Conservation (phyloP, 1,284 basidiomycete genomes). For the Porodaedalea pini region DNA sequence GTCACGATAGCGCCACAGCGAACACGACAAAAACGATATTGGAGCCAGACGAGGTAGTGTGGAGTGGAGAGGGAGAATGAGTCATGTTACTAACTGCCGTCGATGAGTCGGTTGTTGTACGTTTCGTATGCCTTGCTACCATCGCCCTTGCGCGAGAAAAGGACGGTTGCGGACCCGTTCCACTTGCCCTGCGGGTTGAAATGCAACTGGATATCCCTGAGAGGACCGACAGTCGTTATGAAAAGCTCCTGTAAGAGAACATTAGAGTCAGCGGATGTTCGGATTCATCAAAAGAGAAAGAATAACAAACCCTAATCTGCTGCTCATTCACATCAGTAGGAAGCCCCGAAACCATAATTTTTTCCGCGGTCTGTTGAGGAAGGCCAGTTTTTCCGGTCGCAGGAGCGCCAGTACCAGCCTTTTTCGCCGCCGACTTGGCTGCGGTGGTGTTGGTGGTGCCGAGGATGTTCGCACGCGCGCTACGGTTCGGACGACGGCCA, state of each 20-base stretch:
- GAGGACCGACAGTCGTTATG: constrained; percentile 84
- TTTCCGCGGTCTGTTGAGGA: constrained; percentile 54
- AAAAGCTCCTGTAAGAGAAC: constrained; percentile 77
- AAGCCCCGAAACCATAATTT: constrained; percentile 96
- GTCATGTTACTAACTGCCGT: constrained; percentile 93
- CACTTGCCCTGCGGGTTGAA: constrained; percentile 85
- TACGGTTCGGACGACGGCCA: constrained; percentile 41
- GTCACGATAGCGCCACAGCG: not conserved
- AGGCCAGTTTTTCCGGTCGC: constrained; percentile 28
- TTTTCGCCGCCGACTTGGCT: constrained; percentile 34
- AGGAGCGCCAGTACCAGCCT: constrained; percentile 33
- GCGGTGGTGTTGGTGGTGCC: constrained; percentile 52
- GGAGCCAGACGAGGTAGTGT: not conserved
- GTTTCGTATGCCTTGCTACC: constrained; percentile 89
- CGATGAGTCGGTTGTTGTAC: constrained; percentile 99
- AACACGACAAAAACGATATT: not conserved
- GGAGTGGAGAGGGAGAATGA: constrained; percentile 14
- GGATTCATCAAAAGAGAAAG: not conserved
- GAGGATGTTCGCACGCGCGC: constrained; percentile 45
- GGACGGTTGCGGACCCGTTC: constrained; percentile 86
- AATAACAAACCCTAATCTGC: constrained; percentile 78
- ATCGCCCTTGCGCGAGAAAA: constrained; percentile 85
- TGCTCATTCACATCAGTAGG: constrained; percentile 92
- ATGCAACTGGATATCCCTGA: constrained; percentile 79
- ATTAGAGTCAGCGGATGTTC: constrained; percentile 3